Evolutionary conservation across 805 yeast genomes (phyloP), one percentile per base, ranked within the genome.

Genomic region (Pichia occidentalis): DNA sequence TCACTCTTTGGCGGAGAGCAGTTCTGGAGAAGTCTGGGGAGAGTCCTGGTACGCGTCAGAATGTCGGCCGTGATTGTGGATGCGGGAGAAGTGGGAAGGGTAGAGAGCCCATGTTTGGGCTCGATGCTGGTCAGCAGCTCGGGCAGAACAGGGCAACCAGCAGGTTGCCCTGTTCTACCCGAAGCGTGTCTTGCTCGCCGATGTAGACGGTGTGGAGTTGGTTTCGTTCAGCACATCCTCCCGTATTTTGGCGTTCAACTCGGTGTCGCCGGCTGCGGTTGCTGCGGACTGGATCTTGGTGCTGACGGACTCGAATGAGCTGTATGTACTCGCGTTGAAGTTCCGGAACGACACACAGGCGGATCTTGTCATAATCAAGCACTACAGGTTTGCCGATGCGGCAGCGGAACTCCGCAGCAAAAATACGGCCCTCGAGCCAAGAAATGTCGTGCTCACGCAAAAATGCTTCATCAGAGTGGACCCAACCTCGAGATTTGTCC

Each of bases 381-480:
- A 19, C 13, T 24, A 52, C 19, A 25, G 42, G 2, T 42, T 56
- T 24, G 24, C 30, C 8, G 48, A 50, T 29, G 3, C 19, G 2
- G 19, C 31, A 10, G 17, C 27, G 10, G 21, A 21, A 7, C n/a
- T n/a, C n/a, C n/a, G n/a, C n/a, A n/a, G n/a, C n/a, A 12, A 24
- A 11, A 22, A 13, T 13, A 12, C 14, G 4, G 4, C 24, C 3
- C 16, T 36, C 12, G 31, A 27, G 4, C 24, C 31, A 4, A 30
- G n/a, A 5, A 32, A 39, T 14, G 24, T 22, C 1, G 33, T 38
- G 6, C 29, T 44, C 8, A 22, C 49, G 6, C 49, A 50, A 3
- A 32, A 17, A 16, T 51, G 57, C 3, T 26, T 41, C 1, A 33
- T 56, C 18, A 39, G 44, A 20, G 59, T 54, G 6, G 57, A 51